Evolutionary conservation across 768 basidiomycete genomes (phyloP).

Genomic region (Agaricus bisporus): DNA sequence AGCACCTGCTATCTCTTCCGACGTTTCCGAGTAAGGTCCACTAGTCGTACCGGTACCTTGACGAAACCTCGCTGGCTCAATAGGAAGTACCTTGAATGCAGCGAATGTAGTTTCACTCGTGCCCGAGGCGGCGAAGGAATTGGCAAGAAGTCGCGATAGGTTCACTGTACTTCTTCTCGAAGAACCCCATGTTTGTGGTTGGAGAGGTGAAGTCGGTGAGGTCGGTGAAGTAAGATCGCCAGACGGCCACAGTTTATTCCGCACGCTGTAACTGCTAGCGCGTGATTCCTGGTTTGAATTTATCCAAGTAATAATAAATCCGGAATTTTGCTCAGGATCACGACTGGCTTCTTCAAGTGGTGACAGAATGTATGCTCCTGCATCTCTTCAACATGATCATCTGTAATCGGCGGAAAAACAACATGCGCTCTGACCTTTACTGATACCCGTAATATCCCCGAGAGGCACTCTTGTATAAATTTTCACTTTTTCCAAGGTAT

Average conservation of each 20-base stretch:
- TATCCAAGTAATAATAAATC: conserved; percentile 80
- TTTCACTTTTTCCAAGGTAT: conserved; percentile 87
- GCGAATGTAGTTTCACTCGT: conserved; percentile 44
- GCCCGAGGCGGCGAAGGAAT: conserved; percentile 16
- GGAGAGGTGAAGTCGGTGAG: conserved; percentile 12
- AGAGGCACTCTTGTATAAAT: conserved; percentile 86
- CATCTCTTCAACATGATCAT: not conserved
- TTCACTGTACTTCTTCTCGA: conserved; percentile 5
- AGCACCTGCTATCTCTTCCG: conserved; percentile 57
- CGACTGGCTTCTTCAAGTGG: conserved; percentile 89
- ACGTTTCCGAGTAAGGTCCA: conserved; percentile 43
- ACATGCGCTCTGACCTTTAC: conserved; percentile 51
- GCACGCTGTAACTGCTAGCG: conserved; percentile 78
- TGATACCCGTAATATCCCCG: conserved; percentile 68
- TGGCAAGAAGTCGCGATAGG: conserved; percentile 30
- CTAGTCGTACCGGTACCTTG: conserved; percentile 41
- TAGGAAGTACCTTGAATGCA: conserved; percentile 76
- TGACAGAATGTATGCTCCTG: conserved; percentile 94
- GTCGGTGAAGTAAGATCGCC: conserved; percentile 13
- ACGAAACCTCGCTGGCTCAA: conserved; percentile 52
- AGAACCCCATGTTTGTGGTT: conserved; percentile 4
- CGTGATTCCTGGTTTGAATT: conserved; percentile 68
- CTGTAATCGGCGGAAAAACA: not conserved
- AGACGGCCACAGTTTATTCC: conserved; percentile 48
- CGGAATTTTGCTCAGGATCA: conserved; percentile 83